These are phyloP conservation scores for Suillus alpinus DNA, from an alignment of 768 basidiomycete species.

Conservation along the genomic window DNA sequence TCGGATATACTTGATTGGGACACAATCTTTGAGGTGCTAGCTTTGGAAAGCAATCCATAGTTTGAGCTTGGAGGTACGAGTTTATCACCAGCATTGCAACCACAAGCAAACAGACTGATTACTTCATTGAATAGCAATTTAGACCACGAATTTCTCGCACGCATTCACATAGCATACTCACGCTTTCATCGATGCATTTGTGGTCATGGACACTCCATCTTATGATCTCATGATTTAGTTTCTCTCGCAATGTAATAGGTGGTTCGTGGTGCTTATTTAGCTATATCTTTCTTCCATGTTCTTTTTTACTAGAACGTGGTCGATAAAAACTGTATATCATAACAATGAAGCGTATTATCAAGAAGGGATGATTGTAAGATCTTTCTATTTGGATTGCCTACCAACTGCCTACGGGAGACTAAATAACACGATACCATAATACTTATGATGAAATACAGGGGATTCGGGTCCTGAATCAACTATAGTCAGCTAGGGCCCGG, in stretches of 20 bases:
- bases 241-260: not conserved
- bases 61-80: not conserved
- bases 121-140: not conserved
- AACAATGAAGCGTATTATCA: not conserved
- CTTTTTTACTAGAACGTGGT: not conserved
- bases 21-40: conserved; percentile 28
- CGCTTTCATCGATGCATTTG: not conserved
- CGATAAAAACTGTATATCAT: too few species aligned
- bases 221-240: not conserved
- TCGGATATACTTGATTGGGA: conserved; percentile 29
- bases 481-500: not conserved
- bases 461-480: not conserved
- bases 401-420: not conserved
- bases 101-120: not conserved
- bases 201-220: not conserved
- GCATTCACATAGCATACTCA: not conserved
- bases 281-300: not conserved
- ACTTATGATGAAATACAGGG: not conserved
- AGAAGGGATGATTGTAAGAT: not conserved
- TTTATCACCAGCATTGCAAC: not conserved
- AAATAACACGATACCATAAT: not conserved
- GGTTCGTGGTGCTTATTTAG: not conserved
- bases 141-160: not conserved
- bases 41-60: not conserved
- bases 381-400: not conserved